Conservation (phyloP, 139 green algal genomes). For the Chlorella sp. region DNA sequence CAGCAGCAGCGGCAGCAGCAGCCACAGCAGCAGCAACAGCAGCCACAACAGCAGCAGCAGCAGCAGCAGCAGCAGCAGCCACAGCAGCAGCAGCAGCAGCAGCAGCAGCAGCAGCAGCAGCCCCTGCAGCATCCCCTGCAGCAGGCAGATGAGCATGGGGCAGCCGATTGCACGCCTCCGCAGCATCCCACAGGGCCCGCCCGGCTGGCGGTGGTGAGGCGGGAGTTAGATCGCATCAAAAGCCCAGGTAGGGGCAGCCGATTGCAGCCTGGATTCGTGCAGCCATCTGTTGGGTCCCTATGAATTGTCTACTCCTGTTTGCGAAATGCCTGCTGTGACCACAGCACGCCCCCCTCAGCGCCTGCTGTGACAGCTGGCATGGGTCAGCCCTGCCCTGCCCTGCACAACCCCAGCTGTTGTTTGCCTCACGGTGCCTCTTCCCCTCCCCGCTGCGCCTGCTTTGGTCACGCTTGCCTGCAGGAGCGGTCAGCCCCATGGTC, state of each 20-base stretch:
- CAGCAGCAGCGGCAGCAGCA: background rate
- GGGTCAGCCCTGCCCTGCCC: no score
- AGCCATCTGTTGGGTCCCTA: no score
- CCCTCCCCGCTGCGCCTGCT: background rate
- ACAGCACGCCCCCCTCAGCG: background rate
- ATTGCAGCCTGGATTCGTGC: no score
- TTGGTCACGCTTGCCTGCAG: background rate
- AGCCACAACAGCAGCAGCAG: background rate
- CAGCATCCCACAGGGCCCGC: background rate
- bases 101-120: background rate
- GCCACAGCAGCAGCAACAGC: background rate
- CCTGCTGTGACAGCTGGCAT: background rate
- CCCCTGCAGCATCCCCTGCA: background rate
- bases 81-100: background rate
- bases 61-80: background rate
- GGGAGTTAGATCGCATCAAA: background rate
- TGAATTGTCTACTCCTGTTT: no score
- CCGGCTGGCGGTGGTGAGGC: background rate
- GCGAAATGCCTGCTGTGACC: background rate
- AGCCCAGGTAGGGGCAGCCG: background rate
- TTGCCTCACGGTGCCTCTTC: background rate
- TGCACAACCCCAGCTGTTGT: no score
- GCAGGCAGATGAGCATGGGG: background rate
- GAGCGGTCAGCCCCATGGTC: background rate
- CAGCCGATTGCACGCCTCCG: background rate